Evolutionary conservation across 1,139 yeast species (phyloP), one percentile per base, ranked within the genome.

Genomic region (Blastobotrys raffinosifermentans): DNA sequence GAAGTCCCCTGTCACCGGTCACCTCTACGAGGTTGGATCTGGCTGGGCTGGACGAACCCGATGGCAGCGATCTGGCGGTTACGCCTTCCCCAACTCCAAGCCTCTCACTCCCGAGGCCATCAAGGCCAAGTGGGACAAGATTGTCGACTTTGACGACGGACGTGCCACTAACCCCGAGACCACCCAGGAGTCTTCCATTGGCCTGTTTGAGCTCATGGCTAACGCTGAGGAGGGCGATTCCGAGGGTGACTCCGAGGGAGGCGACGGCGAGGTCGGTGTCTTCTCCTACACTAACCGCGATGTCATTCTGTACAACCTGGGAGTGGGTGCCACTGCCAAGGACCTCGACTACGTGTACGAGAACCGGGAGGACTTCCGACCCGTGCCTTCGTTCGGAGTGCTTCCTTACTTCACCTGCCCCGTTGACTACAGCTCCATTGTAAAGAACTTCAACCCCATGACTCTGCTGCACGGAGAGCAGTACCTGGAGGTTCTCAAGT

Each of bases 11-110:
- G 67, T 69, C 30, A 72, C 75, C 31, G 94, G 93, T 36, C 75
- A 77, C 53, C 60, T 80, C 45, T 80, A 69, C 55, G 89, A 80
- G 63, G 72, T 75, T 45, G 89, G 87, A 36, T 95, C 93, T 49
- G 97, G 96, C 40, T 91, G 96, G 96, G 71, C 84, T 51, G 96
- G 95, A 55, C 76, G 77, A 64, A 87, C 96, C 39, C 77, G 97
- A 69, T 87, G 94, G 93, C 94, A 89, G 67, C 77, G 96, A 63
- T 80, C 94, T 41, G 78, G 78, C 49, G 97, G 97, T 51, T 81
- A 77, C 39, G 86, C 82, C 13, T 73, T 79, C 43, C 56, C 62
- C 33, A 69, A 66, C 39, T 78, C 72, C 29, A 67, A 66, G 25
- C 48, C 47, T 13, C 67, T 76, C 39, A 66, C 79, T 19, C 81